Base-by-base conservation (phyloP, 306 rosid species). In the Clitoria ternatea region DNA sequence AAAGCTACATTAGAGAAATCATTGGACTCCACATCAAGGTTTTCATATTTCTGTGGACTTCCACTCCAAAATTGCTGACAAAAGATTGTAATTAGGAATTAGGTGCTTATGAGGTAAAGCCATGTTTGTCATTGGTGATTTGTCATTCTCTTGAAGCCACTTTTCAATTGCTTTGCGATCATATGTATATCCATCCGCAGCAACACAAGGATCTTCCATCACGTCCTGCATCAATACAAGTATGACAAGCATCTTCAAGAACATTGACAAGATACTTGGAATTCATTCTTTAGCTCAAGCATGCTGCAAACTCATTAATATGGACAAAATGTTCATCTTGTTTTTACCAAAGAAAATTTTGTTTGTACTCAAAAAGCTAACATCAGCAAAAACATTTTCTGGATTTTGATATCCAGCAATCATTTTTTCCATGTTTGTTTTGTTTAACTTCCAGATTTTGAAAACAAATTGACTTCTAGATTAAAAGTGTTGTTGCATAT, bases 171-270 rank as follows among this genome's bases (percentile, higher is more conserved):
- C 91, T 74, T 63, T 76, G 23, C 86, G 85, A 57, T 95, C 96
- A 29, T 95, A 95, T 1, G 99, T 91, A 73, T 91, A 91, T 64
- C 99, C 99, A 70, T 95, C 99, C 0, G 92, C 91, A 1, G 99
- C 97, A n/a, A 89, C 96, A 78, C 91, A 91, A 27, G 99, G 99
- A 36, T 95, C 95, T 3, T 83, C 83, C 99, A 94, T 94, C 74
- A 94, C 85, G 66, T 86, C 92, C 99, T 94, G 80, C 36, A 69
- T 32, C 70, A 80, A 75, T 0, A n/a, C 5, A 23, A 65, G 64
- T 29, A 76, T 3, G 23, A 7, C 24, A 35, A 30, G 14, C 39
- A 55, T 47, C 17, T 37, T 72, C 33, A 23, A 20, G 6, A 48
- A 48, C 18, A 52, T 37, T 56, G 36, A 52, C n/a, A 68, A 62